phyloP scores from a whole-genome alignment of 495 filamentous ascomycete species.

The Talaromyces borbonicus region DNA sequence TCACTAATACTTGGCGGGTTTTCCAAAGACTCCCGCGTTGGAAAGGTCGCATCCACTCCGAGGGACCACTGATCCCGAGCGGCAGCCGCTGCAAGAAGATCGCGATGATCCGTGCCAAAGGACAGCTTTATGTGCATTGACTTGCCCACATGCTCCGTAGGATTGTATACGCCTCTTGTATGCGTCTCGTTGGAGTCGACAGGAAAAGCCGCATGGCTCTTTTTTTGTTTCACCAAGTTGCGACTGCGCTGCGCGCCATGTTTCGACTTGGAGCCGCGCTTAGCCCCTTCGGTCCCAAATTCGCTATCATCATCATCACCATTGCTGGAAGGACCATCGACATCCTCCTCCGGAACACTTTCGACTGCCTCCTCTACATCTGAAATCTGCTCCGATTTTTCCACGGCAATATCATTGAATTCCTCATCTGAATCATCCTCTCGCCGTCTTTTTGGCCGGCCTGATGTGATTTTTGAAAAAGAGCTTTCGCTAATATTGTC shows the following conservation, averaged over 20 bases:
- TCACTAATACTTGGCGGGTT: slow-evolving; percentile 15
- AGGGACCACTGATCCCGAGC: slow-evolving; percentile 38
- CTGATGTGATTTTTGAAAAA: slow-evolving; percentile 10
- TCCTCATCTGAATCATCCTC: slow-evolving; percentile 25
- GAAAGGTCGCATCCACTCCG: slow-evolving; percentile 39
- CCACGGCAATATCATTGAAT: slow-evolving; percentile 17
- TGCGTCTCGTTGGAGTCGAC: slow-evolving; percentile 20
- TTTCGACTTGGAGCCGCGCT: not conserved
- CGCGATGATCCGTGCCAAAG: slow-evolving; percentile 37
- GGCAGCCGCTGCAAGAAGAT: slow-evolving; percentile 33
- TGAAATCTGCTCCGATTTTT: slow-evolving; percentile 10
- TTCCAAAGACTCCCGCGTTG: slow-evolving; percentile 29
- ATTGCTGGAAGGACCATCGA: not conserved
- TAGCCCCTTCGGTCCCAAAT: no score
- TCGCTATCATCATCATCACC: slow-evolving; percentile 10
- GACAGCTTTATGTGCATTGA: slow-evolving; percentile 24
- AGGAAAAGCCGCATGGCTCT: slow-evolving; percentile 13
- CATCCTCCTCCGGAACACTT: not conserved
- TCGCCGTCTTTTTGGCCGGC: slow-evolving; percentile 10
- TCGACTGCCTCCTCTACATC: slow-evolving; percentile 12
- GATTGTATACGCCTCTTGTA: slow-evolving; percentile 26
- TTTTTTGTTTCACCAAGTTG: slow-evolving; percentile 12
- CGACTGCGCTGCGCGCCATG: not conserved
- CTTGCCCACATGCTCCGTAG: slow-evolving; percentile 31
- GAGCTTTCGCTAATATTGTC: slow-evolving; percentile 12